Base-by-base conservation (phyloP, 202 grass and related monocot genomes). In the Elaeis oleifera region DNA sequence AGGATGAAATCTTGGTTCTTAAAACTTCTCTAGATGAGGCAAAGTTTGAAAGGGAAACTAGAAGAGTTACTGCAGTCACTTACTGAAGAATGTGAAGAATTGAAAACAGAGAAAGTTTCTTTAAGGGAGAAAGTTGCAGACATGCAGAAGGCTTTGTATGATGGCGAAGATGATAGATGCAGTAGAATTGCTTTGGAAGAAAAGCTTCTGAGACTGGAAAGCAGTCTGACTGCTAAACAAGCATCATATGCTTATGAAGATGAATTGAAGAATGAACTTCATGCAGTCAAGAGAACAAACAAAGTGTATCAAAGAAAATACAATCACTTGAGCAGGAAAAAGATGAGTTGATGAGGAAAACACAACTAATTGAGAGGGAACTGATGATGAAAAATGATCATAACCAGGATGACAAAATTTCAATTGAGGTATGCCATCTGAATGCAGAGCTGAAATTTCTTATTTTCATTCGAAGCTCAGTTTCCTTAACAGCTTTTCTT, bases 301-400 rank as follows among this genome's bases (percentile, higher is more conserved):
- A 94, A 74, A 1, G 85, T 94, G 70, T 89, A 89, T 58, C 88
- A 84, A 71, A 81, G 94, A 56, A 99, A 70, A 74, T 94, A 77
- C 94, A 99, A 65, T 81, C 83, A 63, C 65, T 99, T 23, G 85
- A 89, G 70, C 85, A 84, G 82, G 94, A 99, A 78, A 94, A 87
- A 80, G 70, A 82, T 26, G 82, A 87, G 65, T 72, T 99, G 15
- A 71, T 77, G 48, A 86, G 61, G 51, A 75, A 68, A 36, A 24
- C 64, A n/a, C 39, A 31, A 1, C 24, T 57, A 36, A 63, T 80
- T 56, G 79, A 80, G 18, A 80, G 71, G 54, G 64, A 23, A 9
- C 18, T 76, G 0, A 39, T 64, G 76, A 64, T 65, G n/a, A 64
- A 71, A 71, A 79, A 71, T 50, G 25, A 61, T 36, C 58, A 73